These are phyloP conservation scores for Fabrea salina DNA, from an alignment of 169 alveolate genomes.

Conservation along the genomic window DNA sequence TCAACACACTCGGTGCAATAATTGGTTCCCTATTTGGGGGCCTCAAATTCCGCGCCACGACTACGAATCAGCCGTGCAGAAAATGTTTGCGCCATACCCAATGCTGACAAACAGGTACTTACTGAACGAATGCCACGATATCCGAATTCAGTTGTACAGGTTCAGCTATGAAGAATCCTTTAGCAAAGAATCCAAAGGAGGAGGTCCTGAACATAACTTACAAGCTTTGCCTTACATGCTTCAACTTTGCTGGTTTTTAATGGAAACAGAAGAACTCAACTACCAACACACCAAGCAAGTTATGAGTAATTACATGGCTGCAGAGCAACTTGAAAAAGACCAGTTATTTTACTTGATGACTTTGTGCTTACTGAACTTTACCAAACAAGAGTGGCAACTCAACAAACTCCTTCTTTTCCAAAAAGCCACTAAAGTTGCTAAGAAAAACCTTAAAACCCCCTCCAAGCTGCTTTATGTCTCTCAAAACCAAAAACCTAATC, in stretches of 20 bases:
- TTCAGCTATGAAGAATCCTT: constrained; percentile 22
- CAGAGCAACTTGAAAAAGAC: not conserved
- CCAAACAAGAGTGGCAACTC: not conserved
- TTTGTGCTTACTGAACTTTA: not conserved
- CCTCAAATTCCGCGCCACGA: constrained; percentile 16
- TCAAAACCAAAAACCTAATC: not conserved
- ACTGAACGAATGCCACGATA: not conserved
- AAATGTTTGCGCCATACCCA: constrained; percentile 12
- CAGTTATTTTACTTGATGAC: not conserved
- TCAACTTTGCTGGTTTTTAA: not conserved
- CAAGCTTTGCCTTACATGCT: constrained; percentile 27
- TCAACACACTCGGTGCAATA: constrained; percentile 60
- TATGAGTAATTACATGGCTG: too few species aligned
- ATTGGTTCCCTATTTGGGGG: constrained; percentile 55
- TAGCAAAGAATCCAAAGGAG: constrained; percentile 18
- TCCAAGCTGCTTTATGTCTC: not conserved
- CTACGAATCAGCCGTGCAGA: not conserved
- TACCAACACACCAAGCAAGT: too few species aligned
- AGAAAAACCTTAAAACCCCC: not conserved
- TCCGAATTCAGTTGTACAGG: not conserved
- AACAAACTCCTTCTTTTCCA: not conserved
- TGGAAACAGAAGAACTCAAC: not conserved
- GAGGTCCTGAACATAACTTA: constrained; percentile 30
- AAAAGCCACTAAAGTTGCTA: not conserved
- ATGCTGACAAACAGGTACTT: not conserved